These are phyloP conservation scores for Spergularia marina DNA, from an alignment of 148 eudicot genomes.

Conservation along the genomic window DNA sequence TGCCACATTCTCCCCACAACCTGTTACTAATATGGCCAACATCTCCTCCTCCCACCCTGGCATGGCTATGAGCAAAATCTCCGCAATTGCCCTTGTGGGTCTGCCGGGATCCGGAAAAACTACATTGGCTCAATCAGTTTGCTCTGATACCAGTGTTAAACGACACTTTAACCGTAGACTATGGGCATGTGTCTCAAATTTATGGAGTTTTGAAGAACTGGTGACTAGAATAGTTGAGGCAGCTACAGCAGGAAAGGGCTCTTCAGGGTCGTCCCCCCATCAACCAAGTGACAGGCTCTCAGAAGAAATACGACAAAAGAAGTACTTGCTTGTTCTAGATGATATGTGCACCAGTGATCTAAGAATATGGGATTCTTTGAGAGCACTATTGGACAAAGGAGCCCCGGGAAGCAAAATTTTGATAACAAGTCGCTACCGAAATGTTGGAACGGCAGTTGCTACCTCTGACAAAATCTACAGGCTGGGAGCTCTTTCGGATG, in stretches of 20 bases:
- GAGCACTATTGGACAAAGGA: constrained; percentile 7
- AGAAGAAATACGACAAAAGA: neutral
- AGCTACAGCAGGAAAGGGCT: neutral
- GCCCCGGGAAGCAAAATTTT: constrained; percentile 19
- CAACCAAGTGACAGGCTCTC: constrained; percentile 5
- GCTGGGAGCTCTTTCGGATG: constrained; percentile 11
- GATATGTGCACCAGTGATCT: constrained; percentile 20
- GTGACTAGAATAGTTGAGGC: constrained; percentile 12
- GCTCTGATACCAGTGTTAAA: neutral
- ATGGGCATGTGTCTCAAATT: constrained; percentile 22
- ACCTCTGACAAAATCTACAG: neutral
- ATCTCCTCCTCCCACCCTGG: neutral
- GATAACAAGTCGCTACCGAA: constrained; percentile 16
- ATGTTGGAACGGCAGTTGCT: constrained; percentile 15
- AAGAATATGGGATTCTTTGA: constrained; percentile 25
- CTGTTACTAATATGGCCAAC: no score
- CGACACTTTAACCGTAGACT: constrained; percentile 5
- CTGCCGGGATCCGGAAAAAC: constrained; percentile 20
- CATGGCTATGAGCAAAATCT: neutral
- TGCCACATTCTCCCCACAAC: no score
- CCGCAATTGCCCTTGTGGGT: constrained; percentile 18
- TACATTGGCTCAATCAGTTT: constrained; percentile 22
- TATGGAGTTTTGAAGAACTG: constrained; percentile 2
- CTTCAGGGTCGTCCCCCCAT: neutral
- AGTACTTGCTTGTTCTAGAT: constrained; percentile 27